phyloP scores from a whole-genome alignment of 2,329 filamentous ascomycete species.

The Calonectria henricotiae region DNA sequence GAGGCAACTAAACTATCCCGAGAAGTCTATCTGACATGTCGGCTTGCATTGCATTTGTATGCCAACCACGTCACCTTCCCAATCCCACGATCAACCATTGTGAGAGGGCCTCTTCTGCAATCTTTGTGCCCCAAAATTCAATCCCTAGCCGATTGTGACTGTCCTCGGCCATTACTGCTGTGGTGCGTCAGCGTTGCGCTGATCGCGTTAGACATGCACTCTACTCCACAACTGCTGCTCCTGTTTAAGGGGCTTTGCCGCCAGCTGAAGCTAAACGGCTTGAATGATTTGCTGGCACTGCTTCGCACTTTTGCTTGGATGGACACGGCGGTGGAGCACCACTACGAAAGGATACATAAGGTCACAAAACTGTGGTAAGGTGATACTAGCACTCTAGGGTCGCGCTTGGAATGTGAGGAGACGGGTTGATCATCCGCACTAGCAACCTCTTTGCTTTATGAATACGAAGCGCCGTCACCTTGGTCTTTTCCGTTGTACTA shows the following conservation, averaged over 20 bases:
- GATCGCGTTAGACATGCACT: not conserved
- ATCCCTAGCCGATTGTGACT: slow-evolving; percentile 10
- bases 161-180: slow-evolving; percentile 8
- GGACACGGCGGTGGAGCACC: slow-evolving; percentile 22
- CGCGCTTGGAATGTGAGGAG: too few species aligned
- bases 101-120: slow-evolving; percentile 26
- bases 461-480: not conserved
- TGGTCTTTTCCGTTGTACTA: not conserved
- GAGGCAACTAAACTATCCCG: slow-evolving; percentile 9
- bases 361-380: slow-evolving; percentile 7
- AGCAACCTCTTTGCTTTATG: not conserved
- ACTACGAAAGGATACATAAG: not conserved
- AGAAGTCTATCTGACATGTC: slow-evolving; percentile 26
- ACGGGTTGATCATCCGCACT: not conserved
- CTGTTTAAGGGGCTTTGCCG: slow-evolving; percentile 11
- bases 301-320: slow-evolving; percentile 34
- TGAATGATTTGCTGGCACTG: slow-evolving; percentile 31
- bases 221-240: not conserved
- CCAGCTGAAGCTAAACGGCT: slow-evolving; percentile 10
- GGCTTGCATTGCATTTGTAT: slow-evolving; percentile 30
- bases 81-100: slow-evolving; percentile 33
- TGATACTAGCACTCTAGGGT: not conserved
- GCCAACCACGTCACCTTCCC: slow-evolving; percentile 34
- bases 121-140: slow-evolving; percentile 18
- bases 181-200: slow-evolving; percentile 27